Evolutionary conservation across 2,329 filamentous ascomycete species (phyloP), one percentile per base, ranked within the genome.

Genomic region (Neurospora sp.): DNA sequence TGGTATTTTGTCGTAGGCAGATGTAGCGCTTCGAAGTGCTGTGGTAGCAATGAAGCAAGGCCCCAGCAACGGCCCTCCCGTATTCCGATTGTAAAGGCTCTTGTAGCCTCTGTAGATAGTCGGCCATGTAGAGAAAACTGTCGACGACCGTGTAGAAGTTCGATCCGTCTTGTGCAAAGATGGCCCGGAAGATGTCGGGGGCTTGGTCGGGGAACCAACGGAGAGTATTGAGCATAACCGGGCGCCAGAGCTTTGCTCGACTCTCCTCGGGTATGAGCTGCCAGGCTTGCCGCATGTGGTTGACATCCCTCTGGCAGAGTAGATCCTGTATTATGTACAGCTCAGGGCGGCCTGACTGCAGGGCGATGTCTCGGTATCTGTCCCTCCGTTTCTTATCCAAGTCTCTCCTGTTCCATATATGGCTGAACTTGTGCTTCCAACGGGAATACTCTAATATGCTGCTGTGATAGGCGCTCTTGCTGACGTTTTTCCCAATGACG

Each of bases 1-100:
- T 73, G 1, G 79, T 78, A 38, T 78, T 74, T 72, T 85, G 83
- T 1, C 73, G 75, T 17, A 85, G 75, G 4, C 77, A 79, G 5
- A 81, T 39, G 33, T 70, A 73, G 8, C 67, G 43, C 1, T 36
- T 43, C 7, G 66, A 38, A 46, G 70, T 73, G 43, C 70, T 70
- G 8, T 68, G 62, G 33, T 77, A 68, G 3, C 76, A 62, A 33
- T 33, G 8, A 33, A 62, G 52, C 52, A 62, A 33, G 23, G 52
- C 23, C 23, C 13, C 23, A 9, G 52, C 52, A 10, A 62, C 52
- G 28, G 52, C 52, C 28, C 52, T 62, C 23, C 52, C 52, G 15
- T 62, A 62, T 62, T 62, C 52, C 23, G 52, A 28, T 28, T 62
- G 52, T 17, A 17, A 17, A 17, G 52, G 52, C 28, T 17, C 23